Percentiles rank a stretch among this genome's conserved stretches.
Evolutionary conservation across 1,284 basidiomycete genomes (phyloP).

Genomic region (Trichosporon faecale): DNA sequence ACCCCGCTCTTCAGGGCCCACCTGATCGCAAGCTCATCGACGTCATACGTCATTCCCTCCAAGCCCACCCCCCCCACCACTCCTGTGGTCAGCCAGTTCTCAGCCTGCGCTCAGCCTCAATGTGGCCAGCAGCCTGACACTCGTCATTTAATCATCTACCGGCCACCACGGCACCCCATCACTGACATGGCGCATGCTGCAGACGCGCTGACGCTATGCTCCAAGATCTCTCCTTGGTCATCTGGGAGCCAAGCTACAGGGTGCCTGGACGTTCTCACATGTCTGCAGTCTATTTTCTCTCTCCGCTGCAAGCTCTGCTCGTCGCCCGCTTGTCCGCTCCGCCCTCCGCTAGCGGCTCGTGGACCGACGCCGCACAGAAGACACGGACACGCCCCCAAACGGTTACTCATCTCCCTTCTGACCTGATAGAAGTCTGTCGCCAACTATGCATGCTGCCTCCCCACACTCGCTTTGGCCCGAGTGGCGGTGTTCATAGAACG

Average conservation of each 20-base stretch:
- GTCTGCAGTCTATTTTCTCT: neutral
- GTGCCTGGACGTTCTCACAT: neutral
- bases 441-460: neutral
- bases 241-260: neutral
- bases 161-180: neutral
- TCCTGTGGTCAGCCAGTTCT: neutral
- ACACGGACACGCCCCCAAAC: neutral
- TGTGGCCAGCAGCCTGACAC: neutral
- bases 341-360: neutral
- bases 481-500: neutral
- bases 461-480: neutral
- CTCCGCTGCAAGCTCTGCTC: neutral
- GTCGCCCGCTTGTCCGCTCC: neutral
- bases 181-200: no score
- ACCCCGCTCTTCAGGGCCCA: neutral
- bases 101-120: neutral
- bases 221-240: neutral
- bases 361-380: neutral
- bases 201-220: neutral
- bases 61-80: neutral
- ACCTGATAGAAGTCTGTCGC: neutral
- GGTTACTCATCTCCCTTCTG: neutral
- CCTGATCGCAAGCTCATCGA: neutral
- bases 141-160: neutral
- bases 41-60: slow-evolving; percentile 6